Conservation (phyloP, 139 green algal species). For the Tetratostichococcus sp. region DNA sequence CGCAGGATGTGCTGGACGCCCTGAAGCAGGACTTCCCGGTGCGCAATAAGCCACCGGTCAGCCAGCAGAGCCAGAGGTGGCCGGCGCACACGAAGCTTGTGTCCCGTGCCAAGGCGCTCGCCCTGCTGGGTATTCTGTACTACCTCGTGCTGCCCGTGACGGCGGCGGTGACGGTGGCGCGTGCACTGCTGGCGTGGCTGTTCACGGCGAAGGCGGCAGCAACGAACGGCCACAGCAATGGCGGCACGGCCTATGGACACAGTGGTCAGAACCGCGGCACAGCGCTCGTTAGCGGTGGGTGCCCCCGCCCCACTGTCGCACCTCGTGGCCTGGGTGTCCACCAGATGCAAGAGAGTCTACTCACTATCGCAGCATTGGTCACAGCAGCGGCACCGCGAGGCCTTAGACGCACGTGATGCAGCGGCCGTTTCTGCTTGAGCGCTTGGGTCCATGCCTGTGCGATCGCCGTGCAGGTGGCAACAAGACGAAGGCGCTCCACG, state of each 20-base stretch:
- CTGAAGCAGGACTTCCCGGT: neutral
- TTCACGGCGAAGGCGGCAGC: too few species aligned
- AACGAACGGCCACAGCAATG: neutral
- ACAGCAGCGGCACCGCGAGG: too few species aligned
- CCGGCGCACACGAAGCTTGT: neutral
- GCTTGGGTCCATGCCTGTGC: neutral
- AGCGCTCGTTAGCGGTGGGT: neutral
- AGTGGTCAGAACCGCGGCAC: neutral
- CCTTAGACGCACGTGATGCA: too few species aligned
- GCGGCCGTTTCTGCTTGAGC: too few species aligned
- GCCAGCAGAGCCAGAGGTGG: neutral
- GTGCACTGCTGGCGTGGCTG: neutral
- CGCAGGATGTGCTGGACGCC: constrained; percentile 3
- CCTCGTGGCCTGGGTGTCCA: too few species aligned
- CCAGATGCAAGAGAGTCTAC: too few species aligned
- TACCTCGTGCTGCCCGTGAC: neutral
- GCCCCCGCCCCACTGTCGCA: neutral
- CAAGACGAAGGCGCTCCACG: constrained; percentile 22
- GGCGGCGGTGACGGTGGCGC: neutral
- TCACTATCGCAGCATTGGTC: too few species aligned
- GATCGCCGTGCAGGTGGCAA: constrained; percentile 18
- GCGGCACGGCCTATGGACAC: neutral
- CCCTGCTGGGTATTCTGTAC: neutral
- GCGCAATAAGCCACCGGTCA: neutral
- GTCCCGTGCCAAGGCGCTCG: neutral